A percentile compares a stretch with the other conserved stretches of the same genome.
phyloP scores from a whole-genome alignment of 2,329 filamentous ascomycete genomes.

The Bertia moriformis region DNA sequence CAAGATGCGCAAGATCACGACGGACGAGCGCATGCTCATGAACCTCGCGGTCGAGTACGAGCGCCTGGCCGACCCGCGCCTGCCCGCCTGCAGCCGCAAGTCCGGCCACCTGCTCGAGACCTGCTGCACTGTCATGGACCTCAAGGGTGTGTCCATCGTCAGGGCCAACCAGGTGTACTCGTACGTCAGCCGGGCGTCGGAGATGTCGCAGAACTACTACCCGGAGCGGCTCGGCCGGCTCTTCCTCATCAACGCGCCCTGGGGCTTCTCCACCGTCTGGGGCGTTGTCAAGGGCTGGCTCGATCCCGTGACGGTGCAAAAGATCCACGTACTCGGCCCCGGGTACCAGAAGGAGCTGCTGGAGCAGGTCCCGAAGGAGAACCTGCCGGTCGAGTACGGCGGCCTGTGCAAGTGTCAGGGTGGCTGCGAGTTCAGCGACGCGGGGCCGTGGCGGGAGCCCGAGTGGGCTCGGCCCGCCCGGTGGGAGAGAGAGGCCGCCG shows the following conservation, averaged over 20 bases:
- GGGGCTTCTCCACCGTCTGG: conserved; percentile 84
- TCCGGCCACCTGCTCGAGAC: conserved; percentile 82
- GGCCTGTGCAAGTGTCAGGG: conserved; percentile 69
- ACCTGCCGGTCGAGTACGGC: conserved; percentile 75
- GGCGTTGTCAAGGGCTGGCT: conserved; percentile 80
- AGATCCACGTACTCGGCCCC: conserved; percentile 80
- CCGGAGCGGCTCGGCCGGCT: conserved; percentile 90
- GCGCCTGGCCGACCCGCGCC: conserved; percentile 79
- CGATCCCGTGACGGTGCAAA: conserved; percentile 88
- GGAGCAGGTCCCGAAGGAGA: conserved; percentile 73
- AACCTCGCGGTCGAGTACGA: conserved; percentile 98
- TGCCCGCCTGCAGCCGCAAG: conserved; percentile 91
- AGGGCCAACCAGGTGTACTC: conserved; percentile 74
- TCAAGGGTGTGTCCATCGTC: conserved; percentile 79
- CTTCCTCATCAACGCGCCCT: conserved; percentile 95
- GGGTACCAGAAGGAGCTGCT: conserved; percentile 75
- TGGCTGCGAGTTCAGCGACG: conserved; percentile 75
- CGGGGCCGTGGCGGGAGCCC: conserved; percentile 72
- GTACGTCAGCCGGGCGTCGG: conserved; percentile 73
- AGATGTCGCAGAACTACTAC: conserved; percentile 97
- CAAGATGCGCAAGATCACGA: conserved; percentile 86
- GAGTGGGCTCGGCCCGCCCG: conserved; percentile 52
- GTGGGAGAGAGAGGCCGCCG: conserved; percentile 37
- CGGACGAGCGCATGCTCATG: conserved; percentile 80
- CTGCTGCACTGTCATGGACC: conserved; percentile 95